Evolutionary conservation across 345 rosid species (phyloP).

Genomic region (Eucalyptus brandiana): DNA sequence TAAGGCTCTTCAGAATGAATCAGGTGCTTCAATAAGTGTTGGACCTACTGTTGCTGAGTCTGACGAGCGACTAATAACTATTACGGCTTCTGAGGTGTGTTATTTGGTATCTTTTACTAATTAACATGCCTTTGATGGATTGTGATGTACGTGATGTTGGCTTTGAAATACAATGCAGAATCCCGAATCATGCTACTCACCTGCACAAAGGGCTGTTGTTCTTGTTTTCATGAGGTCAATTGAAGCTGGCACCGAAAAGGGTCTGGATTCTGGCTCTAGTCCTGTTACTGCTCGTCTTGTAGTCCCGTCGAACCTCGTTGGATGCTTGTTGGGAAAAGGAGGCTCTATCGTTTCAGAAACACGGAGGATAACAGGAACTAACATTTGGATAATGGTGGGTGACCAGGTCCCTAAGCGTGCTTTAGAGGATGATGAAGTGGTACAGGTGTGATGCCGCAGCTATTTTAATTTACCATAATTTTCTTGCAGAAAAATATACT

Average conservation of each 20-base stretch:
- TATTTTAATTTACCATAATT: not conserved
- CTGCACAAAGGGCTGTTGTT: conserved; percentile 66
- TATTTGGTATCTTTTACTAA: not conserved
- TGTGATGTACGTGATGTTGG: not conserved
- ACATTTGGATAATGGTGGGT: conserved; percentile 32
- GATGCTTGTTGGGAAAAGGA: conserved; percentile 83
- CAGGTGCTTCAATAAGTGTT: conserved; percentile 66
- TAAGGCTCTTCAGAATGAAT: conserved; percentile 61
- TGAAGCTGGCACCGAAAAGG: conserved; percentile 50
- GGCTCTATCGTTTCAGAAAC: conserved; percentile 70
- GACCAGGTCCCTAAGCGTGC: conserved; percentile 64
- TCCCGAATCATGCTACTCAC: conserved; percentile 43
- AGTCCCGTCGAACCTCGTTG: conserved; percentile 67
- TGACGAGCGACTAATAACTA: conserved; percentile 65
- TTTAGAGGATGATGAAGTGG: conserved; percentile 60
- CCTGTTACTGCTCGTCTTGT: conserved; percentile 60
- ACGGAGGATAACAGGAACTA: conserved; percentile 56
- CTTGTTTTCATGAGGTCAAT: conserved; percentile 60
- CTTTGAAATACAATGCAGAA: conserved; percentile 39
- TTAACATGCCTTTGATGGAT: not conserved
- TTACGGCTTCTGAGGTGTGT: conserved; percentile 72
- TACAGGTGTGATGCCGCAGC: conserved; percentile 38
- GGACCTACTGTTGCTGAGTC: conserved; percentile 50
- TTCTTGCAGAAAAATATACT: not conserved
- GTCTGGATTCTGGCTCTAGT: conserved; percentile 24